Evolutionary conservation across 192 early-diverging fungal species (phyloP).

Genomic region (Thoreauomyces humboldtii): DNA sequence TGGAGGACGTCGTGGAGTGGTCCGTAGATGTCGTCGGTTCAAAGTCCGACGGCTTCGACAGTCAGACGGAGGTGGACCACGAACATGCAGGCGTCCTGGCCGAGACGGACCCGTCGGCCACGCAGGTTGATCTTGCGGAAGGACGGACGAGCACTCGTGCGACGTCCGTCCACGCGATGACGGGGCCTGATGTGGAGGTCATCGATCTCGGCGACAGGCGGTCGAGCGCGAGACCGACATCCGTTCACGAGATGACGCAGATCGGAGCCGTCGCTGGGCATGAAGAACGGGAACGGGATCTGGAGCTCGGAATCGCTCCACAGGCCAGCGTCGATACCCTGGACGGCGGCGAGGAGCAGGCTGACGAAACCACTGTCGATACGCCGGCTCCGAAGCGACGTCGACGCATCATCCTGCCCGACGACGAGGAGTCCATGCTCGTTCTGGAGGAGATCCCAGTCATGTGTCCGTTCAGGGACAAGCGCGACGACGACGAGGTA

Average conservation of each 20-base stretch:
- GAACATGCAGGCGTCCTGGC: too few relatives aligned
- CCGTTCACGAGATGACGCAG: too few relatives aligned
- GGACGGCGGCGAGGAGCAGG: neutral
- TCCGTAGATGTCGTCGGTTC: too few relatives aligned
- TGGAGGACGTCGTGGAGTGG: neutral
- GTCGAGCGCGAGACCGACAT: neutral
- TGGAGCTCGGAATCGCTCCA: neutral
- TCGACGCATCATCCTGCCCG: conserved; percentile 1
- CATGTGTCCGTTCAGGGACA: conserved; percentile 5
- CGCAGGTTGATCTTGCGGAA: too few relatives aligned
- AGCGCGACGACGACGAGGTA: neutral
- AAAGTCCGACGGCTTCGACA: neutral
- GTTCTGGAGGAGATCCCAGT: conserved; percentile 6
- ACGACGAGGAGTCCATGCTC: neutral
- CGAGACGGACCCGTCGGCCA: neutral
- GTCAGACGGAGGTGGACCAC: neutral
- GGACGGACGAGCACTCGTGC: too few relatives aligned
- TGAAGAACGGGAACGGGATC: neutral
- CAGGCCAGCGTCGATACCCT: neutral
- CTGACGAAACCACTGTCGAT: neutral
- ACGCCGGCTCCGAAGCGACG: neutral
- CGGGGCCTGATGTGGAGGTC: neutral
- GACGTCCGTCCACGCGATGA: too few relatives aligned
- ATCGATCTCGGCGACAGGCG: neutral
- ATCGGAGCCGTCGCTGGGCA: too few relatives aligned